Evolutionary conservation across 1,284 basidiomycete genomes (phyloP), one percentile per base, ranked within the genome.

Genomic region (Cerioporus squamosus): DNA sequence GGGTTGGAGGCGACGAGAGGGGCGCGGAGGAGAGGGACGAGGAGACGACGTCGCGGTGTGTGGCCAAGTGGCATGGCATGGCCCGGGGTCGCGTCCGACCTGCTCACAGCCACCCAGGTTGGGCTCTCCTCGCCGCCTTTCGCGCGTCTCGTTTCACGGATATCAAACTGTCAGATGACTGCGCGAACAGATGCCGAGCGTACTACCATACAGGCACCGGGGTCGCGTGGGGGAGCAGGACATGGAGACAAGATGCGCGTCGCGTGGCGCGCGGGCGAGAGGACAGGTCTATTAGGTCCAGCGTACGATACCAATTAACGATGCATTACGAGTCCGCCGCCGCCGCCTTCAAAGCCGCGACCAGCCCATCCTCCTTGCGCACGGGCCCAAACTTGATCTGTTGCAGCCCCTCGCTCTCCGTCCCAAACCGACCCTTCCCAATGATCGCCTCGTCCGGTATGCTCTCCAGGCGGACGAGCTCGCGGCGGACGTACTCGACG

Each of bases 401-500:
- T 24, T 66, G 64, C 44, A 74, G 49, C 14, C 68, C 66, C 20
- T 66, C 64, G 23, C 61, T 62, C 59, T 73, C 72, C 52, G 61
- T 63, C 18, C 73, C 72, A 23, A 70, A 55, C 24, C 54, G 51
- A 23, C 54, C 51, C 38, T 49, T 49, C 8, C 68, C 70, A 47
- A 91, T 77, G 52, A 97, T 79, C 52, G 83, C 81, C 53, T 86
- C 81, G 69, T 98, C 94, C 23, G 81, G 79, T 33, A 97, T 71
- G 26, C 70, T 69, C 67, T 95, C 91, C 23, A 98, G 76, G 44
- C 95, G 76, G 38, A 78, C 77, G 36, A 93, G 76, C 77, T 98
- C 96, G 62, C 85, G 79, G 54, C 95, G 79, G 31, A 95, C 76
- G 68, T 95, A 97, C 44, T 74, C 76, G n/a, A 92, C 88, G 18